phyloP scores from a whole-genome alignment of 176 grass and related monocot species.

The Aegilops bicornis region DNA sequence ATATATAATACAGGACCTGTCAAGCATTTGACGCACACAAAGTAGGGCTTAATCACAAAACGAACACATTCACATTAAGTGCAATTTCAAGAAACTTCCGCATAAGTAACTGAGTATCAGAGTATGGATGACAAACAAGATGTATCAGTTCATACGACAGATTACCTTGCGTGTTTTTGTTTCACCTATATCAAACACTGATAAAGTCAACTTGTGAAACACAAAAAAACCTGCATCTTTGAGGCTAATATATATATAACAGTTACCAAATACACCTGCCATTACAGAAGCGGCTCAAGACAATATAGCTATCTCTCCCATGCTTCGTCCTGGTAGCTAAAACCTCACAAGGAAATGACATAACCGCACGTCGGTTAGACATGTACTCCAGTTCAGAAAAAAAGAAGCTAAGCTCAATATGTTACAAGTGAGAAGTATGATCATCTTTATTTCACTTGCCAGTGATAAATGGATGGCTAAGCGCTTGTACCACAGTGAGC shows the following conservation, averaged over 20 bases:
- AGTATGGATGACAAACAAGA: neutral
- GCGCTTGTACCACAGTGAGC: slow-evolving; percentile 80
- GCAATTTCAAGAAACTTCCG: no score
- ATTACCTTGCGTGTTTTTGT: no score
- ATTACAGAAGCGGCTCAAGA: neutral
- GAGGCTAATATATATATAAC: neutral
- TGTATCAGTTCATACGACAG: no score
- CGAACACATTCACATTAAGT: no score
- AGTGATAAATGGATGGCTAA: slow-evolving; percentile 97
- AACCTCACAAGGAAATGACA: neutral
- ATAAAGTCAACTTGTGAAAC: neutral
- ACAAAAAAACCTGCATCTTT: neutral
- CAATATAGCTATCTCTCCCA: neutral
- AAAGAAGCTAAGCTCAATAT: no score
- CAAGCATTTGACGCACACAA: no score
- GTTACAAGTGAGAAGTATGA: slow-evolving; percentile 43
- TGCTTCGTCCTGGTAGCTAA: neutral
- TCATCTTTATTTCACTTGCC: slow-evolving; percentile 88
- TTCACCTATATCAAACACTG: neutral
- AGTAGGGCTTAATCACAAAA: no score
- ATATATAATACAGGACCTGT: no score
- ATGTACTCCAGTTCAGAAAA: no score
- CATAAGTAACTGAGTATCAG: no score
- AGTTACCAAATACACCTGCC: neutral
- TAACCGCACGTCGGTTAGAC: neutral